Conservation (phyloP, 2,329 filamentous ascomycete genomes). For the Thelonectria rubi region DNA sequence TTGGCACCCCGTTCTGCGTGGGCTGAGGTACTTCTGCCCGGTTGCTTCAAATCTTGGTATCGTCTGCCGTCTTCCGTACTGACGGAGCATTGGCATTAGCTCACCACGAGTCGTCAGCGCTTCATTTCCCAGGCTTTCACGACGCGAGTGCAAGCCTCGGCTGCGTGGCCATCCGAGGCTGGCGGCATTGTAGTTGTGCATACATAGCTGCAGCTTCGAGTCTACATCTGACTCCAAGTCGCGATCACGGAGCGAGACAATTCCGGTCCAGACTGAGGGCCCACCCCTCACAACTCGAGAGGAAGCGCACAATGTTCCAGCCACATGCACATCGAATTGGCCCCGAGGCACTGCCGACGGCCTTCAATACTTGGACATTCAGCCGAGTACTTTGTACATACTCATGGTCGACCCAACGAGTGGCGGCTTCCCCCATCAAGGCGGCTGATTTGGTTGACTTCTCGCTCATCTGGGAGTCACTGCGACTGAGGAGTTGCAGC, state of each 20-base stretch:
- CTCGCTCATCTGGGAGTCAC: neutral
- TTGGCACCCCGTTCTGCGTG: conserved; percentile 13
- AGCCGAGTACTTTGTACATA: conserved; percentile 12
- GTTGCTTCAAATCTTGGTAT: conserved; percentile 20
- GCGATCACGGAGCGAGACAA: conserved; percentile 1
- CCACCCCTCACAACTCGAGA: conserved; percentile 15
- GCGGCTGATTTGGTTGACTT: conserved; percentile 18
- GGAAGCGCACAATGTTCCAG: conserved; percentile 32
- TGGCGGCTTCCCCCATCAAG: conserved; percentile 8
- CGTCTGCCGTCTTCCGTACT: conserved; percentile 28
- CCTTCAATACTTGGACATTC: conserved; percentile 35
- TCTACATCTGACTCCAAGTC: neutral
- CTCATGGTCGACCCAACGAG: conserved; percentile 21
- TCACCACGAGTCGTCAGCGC: conserved; percentile 28
- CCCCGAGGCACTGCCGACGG: conserved; percentile 41
- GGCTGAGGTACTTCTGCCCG: conserved; percentile 39
- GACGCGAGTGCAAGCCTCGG: conserved; percentile 36
- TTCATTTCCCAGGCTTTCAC: conserved; percentile 40
- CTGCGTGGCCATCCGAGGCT: conserved; percentile 32
- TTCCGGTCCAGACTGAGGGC: conserved; percentile 1
- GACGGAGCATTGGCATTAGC: conserved; percentile 25
- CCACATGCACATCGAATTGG: conserved; percentile 14
- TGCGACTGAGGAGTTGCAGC: conserved; percentile 3
- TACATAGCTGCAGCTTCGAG: conserved; percentile 6
- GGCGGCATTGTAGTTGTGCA: no score